A percentile compares a stretch with the other conserved stretches of the same genome.
These are phyloP conservation scores for Priceomyces melissophilus DNA, from an alignment of 805 yeast genomes.

Conservation along the genomic window DNA sequence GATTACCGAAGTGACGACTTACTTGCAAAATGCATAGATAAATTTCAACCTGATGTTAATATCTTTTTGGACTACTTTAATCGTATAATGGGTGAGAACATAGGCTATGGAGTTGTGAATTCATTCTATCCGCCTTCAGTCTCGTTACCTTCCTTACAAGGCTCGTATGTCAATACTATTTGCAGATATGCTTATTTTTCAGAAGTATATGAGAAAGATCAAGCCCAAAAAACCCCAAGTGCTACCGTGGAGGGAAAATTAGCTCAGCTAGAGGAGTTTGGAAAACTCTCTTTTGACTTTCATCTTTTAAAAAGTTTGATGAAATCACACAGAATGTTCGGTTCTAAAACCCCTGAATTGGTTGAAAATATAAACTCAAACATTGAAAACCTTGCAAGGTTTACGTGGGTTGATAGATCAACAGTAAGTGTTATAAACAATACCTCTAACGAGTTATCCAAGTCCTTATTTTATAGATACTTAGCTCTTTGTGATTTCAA, in stretches of 20 bases:
- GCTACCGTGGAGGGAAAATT: neutral
- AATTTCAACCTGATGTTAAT: neutral
- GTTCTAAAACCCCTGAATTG: neutral
- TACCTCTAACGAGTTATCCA: no score
- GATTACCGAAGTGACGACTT: neutral
- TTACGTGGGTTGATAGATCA: conserved; percentile 1
- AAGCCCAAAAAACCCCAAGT: no score
- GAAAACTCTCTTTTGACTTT: conserved; percentile 7
- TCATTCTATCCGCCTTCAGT: neutral
- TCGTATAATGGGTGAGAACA: neutral
- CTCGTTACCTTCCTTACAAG: neutral
- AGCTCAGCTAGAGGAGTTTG: conserved; percentile 5
- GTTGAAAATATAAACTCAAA: neutral
- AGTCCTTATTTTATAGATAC: conserved; percentile 4
- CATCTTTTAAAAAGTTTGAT: conserved; percentile 1
- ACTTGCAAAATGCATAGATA: conserved; percentile 1
- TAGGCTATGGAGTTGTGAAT: neutral
- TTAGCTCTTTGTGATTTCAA: conserved; percentile 4
- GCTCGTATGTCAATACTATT: neutral
- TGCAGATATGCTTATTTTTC: neutral
- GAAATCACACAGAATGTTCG: neutral
- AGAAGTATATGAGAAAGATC: neutral
- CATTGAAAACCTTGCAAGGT: conserved; percentile 3
- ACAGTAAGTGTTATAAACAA: neutral
- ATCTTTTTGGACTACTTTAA: neutral